Base-by-base conservation (phyloP, 1,139 yeast genomes). In the Candida sanyaensis region DNA sequence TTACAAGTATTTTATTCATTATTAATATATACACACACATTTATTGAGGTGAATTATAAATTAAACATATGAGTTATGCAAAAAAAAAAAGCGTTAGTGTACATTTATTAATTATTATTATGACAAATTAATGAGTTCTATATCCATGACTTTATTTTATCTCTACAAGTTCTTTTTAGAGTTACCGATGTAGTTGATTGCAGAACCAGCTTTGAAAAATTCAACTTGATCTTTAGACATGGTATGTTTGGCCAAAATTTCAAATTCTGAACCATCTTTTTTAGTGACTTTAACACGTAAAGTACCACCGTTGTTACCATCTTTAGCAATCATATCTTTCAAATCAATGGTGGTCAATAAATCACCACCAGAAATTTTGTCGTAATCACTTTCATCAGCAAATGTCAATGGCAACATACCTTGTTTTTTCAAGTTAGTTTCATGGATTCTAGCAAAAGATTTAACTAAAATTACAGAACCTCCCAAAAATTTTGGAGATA, bases 201-300 rank as follows among this genome's bases (percentile, higher is more conserved):
- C 99, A 49, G 96, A 88, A 48, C 99, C 99, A 42, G 97, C 97
- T 70, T 86, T 91, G 81, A 92, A 93, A 73, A 93, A 93, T 55
- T 88, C 96, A 49, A 93, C 79, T 77, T 93, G 99, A 69, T 93
- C 99, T 68, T 83, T 83, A 29, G 97, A 91, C 97, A 93, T 90
- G 50, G 98, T 92, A 69, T 93, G 99, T 71, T 86, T 90, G 62
- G 96, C 81, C 57, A 78, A 75, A 55, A 93, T 84, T 50, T 79
- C 83, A 58, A 86, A 86, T 41, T 78, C 65, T 46, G 84, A 79
- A 21, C 97, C 97, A 55, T 81, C 81, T 49, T 75, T 82, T 70
- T 89, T 89, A 43, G 90, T 86, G 12, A 93, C 87, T 60, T 80
- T 79, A 58, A 93, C 73, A 47, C 77, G 80, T 56, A 93, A 68